Evolutionary conservation across 139 green algal genomes (phyloP), one percentile per base, ranked within the genome.

Genomic region (Limnomonas spitsbergensis): DNA sequence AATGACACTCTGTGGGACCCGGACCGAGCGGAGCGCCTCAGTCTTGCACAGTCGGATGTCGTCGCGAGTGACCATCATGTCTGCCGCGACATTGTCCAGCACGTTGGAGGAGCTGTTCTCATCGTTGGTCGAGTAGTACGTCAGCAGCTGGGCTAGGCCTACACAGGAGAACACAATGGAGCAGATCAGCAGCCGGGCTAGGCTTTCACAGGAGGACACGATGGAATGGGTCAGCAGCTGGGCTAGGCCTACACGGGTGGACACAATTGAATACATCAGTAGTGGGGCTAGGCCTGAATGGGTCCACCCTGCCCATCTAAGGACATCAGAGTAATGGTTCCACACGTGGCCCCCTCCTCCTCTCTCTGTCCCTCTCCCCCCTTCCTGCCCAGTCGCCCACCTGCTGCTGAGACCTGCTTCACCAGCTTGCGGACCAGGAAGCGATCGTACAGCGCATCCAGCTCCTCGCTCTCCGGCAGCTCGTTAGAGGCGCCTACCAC

Each of bases 391-490:
- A n/a, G n/a, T 14, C 20, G 20, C 47, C 47, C 47, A 61, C 47
- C 47, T 70, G 56, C 56, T 9, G 56, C 27, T 4, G 35, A 74
- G 31, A 83, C 79, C 38, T 83, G 79, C 39, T 54, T 32, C 3
- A 78, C 73, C 27, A 68, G 31, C 32, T n/a, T 66, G 32, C 94
- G 80, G 20, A 98, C 66, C 1, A 98, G 86, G 78, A 98, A 98
- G 20, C 94, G 85, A 72, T 98, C 94, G 73, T 96, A 98, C 81
- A 98, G 82, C 2, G 94, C 94, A 78, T 98, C 92, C 39, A 96
- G 88, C 83, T 97, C 92, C 86, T 96, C 92, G 24, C 82, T 91
- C 83, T 96, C 92, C 34, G 91, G 93, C 36, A 97, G 86, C 83
- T 96, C 93, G 84, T 96, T 97, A 27, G 88, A 93, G 3, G 92